These are phyloP conservation scores for Nemania sp. DNA, from an alignment of 2,329 filamentous ascomycete species.

Conservation along the genomic window DNA sequence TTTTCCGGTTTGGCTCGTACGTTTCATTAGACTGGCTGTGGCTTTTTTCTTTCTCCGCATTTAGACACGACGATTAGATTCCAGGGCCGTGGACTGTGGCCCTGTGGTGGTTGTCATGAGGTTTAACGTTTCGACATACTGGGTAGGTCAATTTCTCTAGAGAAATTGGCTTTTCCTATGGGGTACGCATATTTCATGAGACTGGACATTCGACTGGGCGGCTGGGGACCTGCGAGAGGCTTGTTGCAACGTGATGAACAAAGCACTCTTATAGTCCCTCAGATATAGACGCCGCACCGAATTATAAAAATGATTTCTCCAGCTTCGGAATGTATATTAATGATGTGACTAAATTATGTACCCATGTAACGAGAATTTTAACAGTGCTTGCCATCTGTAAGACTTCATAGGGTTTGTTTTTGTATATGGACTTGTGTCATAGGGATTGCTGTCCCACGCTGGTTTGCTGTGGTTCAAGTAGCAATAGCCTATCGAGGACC, in stretches of 20 bases:
- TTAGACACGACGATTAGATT: conserved; percentile 43
- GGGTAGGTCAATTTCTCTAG: conserved; percentile 23
- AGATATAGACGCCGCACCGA: conserved; percentile 31
- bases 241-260: conserved; percentile 32
- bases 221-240: conserved; percentile 23
- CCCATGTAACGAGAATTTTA: not conserved
- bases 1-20: conserved; percentile 40
- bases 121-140: conserved; percentile 35
- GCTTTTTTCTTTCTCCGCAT: conserved; percentile 35
- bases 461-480: no score
- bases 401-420: no score
- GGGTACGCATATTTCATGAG: conserved; percentile 35
- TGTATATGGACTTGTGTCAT: no score
- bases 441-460: no score
- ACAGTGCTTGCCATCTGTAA: not conserved
- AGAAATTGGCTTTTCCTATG: conserved; percentile 29
- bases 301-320: conserved; percentile 20
- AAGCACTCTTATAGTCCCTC: conserved; percentile 23
- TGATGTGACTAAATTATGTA: not conserved
- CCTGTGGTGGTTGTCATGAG: conserved; percentile 35
- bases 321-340: not conserved
- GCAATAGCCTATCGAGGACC: no score
- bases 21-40: conserved; percentile 41
- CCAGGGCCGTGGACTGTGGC: conserved; percentile 29
- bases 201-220: conserved; percentile 34